A percentile compares a stretch with the other conserved stretches of the same genome.
Evolutionary conservation across 805 yeast species (phyloP).

Genomic region (Clavispora vitiphila): DNA sequence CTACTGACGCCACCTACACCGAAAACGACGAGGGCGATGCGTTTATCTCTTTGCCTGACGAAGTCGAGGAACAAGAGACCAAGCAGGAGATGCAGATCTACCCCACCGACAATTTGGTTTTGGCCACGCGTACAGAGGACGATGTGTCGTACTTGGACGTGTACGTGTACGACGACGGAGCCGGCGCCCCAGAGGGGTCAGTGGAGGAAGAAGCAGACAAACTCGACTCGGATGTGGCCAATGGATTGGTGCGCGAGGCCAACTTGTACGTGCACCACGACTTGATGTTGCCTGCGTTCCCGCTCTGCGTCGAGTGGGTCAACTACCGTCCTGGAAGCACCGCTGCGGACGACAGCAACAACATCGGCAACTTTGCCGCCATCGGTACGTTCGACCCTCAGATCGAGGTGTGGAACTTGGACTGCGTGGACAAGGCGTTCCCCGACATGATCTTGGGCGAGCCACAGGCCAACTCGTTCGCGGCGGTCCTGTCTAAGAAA

Average conservation of each 20-base stretch:
- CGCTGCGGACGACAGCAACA: slow-evolving; percentile 33
- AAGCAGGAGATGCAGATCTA: slow-evolving; percentile 79
- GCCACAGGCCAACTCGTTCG: slow-evolving; percentile 42
- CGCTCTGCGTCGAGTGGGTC: slow-evolving; percentile 94
- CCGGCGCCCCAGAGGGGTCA: slow-evolving; percentile 69
- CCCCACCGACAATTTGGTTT: slow-evolving; percentile 83
- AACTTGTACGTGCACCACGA: slow-evolving; percentile 93
- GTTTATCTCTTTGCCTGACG: slow-evolving; percentile 58
- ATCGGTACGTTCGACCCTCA: slow-evolving; percentile 96
- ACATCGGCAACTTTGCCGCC: slow-evolving; percentile 88
- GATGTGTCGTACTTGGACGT: slow-evolving; percentile 89
- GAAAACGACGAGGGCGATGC: slow-evolving; percentile 44
- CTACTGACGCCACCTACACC: slow-evolving; percentile 50
- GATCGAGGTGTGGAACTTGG: slow-evolving; percentile 95
- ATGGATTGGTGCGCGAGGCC: slow-evolving; percentile 66
- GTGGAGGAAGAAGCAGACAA: slow-evolving; percentile 66
- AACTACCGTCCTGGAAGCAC: slow-evolving; percentile 60
- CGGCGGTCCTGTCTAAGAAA: slow-evolving; percentile 38
- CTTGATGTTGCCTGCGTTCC: slow-evolving; percentile 94
- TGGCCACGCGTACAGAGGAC: slow-evolving; percentile 94
- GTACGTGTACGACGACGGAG: slow-evolving; percentile 91
- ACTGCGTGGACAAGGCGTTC: slow-evolving; percentile 86
- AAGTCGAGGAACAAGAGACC: slow-evolving; percentile 66
- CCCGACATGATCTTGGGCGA: slow-evolving; percentile 93
- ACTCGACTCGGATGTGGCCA: slow-evolving; percentile 67